Percentiles rank a stretch among this genome's conserved stretches.
Evolutionary conservation across 2,329 filamentous ascomycete genomes (phyloP).

Genomic region (Fusarium redolens): DNA sequence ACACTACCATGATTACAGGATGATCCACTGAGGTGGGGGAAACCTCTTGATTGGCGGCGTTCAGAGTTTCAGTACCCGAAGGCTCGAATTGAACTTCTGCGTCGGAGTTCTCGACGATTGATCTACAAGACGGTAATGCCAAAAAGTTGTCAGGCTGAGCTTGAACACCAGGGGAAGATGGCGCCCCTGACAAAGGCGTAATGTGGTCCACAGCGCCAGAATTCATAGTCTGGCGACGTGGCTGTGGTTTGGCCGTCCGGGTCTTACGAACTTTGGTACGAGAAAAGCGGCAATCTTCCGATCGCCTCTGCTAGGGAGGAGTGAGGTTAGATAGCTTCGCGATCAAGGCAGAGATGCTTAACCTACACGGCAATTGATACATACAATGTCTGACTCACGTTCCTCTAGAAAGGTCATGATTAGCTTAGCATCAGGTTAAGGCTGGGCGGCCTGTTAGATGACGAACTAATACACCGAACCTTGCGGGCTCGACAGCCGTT

Average conservation of each 20-base stretch:
- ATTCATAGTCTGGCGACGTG: not conserved
- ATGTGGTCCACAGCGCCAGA: not conserved
- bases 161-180: not conserved
- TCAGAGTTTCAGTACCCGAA: not conserved
- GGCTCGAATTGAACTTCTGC: not conserved
- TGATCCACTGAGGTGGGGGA: too few relatives aligned
- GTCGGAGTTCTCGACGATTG: not conserved
- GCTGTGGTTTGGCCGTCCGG: not conserved
- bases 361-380: not conserved
- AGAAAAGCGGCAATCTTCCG: not conserved
- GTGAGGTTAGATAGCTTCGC: not conserved
- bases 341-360: not conserved
- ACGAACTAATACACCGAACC: not conserved
- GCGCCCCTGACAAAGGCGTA: not conserved
- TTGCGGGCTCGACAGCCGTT: not conserved
- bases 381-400: not conserved
- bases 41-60: not conserved
- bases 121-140: not conserved
- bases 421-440: not conserved
- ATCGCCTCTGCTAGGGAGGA: not conserved
- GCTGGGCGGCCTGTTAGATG: too few relatives aligned
- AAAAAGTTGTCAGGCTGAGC: not conserved
- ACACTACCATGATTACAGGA: not conserved
- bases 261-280: not conserved
- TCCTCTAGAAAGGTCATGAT: not conserved